Evolutionary conservation across 2,329 filamentous ascomycete species (phyloP), one percentile per base, ranked within the genome.

Genomic region (Neopestalotiopsis sp.): DNA sequence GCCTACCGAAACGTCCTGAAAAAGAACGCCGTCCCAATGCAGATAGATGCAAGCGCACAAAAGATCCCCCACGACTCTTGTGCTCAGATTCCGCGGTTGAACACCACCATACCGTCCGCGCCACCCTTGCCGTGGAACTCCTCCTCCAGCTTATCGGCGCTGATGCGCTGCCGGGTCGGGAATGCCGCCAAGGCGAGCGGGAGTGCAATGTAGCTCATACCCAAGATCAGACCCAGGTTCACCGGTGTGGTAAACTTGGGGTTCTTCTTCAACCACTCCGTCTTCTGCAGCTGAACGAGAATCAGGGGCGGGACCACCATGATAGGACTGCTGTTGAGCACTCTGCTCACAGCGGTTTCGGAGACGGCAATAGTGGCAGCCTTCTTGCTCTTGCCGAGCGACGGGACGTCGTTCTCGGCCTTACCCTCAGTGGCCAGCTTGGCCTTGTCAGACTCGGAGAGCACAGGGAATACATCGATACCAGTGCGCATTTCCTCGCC

Each of bases 291-390:
- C 73, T 90, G 87, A 66, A 98, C 92, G 67, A 99, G 87, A 30
- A 97, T 83, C 78, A 99, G 84, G 28, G 96, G 94, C 57, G 96
- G 96, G 60, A 99, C 85, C 14, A 97, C 94, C 96, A 99, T 99
- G 83, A 99, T 96, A 12, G 96, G 96, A 13, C 93, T 97, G 70
- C 94, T 93, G 81, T 98, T 99, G 75, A 98, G 86, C 69, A 98
- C 95, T 69, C 96, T 90, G 74, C 93, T 96, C 60, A 97, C 84
- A 2, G 96, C 96, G 62, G 96, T 99, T 85, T 99, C 95, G 70
- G 91, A 92, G 1, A 99, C 96, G 12, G 96, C 96, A 24, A 98
- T 81, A 34, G 91, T 93, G 12, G 96, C 96, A 1, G 96, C 96
- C 78, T 91, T 94, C 79, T 91, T 92, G 79, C 92, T 95, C 86